phyloP scores from a whole-genome alignment of 345 rosid genomes.

The Kernera saxatilis region DNA sequence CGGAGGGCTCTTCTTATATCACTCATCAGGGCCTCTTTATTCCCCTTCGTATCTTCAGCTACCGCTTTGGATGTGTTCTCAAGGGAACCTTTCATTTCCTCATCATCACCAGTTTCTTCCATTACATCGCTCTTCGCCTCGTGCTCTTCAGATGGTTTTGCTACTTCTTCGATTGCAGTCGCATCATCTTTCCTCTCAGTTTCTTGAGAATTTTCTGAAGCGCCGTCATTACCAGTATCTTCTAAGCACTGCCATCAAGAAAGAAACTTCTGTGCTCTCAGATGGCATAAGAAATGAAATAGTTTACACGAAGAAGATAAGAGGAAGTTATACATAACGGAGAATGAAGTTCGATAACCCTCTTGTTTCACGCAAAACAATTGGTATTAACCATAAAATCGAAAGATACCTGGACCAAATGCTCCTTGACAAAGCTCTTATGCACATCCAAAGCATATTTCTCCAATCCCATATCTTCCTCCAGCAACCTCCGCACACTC shows the following conservation, averaged over 20 bases:
- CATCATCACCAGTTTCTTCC: constrained; percentile 16
- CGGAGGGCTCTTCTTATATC: constrained; percentile 49
- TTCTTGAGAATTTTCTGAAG: constrained; percentile 45
- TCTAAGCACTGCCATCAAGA: constrained; percentile 36
- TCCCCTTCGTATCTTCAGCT: constrained; percentile 28
- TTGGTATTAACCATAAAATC: not conserved
- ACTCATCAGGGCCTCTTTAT: constrained; percentile 42
- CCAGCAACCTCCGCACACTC: constrained; percentile 78
- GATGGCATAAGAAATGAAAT: not conserved
- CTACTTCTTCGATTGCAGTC: constrained; percentile 28
- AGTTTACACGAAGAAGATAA: not conserved
- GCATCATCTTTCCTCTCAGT: constrained; percentile 27
- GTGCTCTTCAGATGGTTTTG: constrained; percentile 36
- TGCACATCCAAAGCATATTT: constrained; percentile 63
- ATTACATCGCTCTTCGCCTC: constrained; percentile 36
- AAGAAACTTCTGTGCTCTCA: not conserved
- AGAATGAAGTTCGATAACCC: not conserved
- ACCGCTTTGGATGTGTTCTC: constrained; percentile 36
- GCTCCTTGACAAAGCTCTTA: constrained; percentile 63
- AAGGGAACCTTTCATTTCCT: constrained; percentile 34
- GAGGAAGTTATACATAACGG: not conserved
- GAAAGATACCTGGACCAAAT: constrained; percentile 33
- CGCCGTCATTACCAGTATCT: constrained; percentile 34
- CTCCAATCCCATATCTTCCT: constrained; percentile 74
- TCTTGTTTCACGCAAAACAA: not conserved